Evolutionary conservation across 345 rosid genomes (phyloP).

Genomic region (Populus euphratica): DNA sequence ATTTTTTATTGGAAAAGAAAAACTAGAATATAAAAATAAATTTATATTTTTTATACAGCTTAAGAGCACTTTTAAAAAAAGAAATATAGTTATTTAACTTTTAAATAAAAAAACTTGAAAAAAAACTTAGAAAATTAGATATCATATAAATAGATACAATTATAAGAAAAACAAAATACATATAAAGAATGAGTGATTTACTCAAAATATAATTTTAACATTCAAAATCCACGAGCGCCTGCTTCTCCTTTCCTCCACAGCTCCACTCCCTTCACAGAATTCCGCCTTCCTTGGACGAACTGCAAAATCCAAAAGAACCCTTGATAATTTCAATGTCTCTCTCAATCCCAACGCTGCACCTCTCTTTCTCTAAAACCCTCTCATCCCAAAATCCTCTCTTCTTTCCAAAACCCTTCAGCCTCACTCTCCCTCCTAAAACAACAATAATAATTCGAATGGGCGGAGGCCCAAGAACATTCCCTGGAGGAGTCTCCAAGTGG

Average conservation of each 20-base stretch:
- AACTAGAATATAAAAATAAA: no score
- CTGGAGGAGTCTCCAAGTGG: slow-evolving; percentile 88
- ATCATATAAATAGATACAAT: no score
- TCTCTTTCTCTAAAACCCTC: not conserved
- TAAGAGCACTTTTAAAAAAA: no score
- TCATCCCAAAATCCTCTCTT: slow-evolving; percentile 6
- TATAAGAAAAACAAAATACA: no score
- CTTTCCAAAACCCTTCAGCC: slow-evolving; percentile 33
- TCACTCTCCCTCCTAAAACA: slow-evolving; percentile 27
- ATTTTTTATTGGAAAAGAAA: no score
- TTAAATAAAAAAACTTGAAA: no score
- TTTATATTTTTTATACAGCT: no score
- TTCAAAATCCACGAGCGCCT: not conserved
- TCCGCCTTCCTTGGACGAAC: not conserved
- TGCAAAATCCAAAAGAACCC: not conserved
- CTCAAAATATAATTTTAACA: not conserved
- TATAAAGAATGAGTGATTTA: no score
- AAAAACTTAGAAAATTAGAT: no score
- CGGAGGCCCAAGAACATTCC: slow-evolving; percentile 80
- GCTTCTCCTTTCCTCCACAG: not conserved
- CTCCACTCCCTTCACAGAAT: not conserved
- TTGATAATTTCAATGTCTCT: slow-evolving; percentile 13
- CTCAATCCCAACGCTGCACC: slow-evolving; percentile 7
- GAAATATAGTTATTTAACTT: no score
- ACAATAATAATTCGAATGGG: slow-evolving; percentile 76